Base-by-base conservation (phyloP, 495 filamentous ascomycete species). In the Trichocladium uniseriatum region DNA sequence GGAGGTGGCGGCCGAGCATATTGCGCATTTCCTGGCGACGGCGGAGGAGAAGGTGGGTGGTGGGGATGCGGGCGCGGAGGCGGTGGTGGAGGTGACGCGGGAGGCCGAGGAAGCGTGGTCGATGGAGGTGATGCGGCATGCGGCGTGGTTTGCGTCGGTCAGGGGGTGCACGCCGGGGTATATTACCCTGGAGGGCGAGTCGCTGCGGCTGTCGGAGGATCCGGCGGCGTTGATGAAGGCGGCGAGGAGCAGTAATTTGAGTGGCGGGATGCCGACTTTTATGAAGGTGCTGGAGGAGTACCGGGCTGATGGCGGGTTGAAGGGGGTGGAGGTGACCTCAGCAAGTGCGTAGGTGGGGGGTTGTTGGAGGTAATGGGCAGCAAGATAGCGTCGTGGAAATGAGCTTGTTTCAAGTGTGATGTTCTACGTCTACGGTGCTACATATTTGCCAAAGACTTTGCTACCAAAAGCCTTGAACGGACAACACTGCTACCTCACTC, bases 91-190 rank as follows among this genome's bases (percentile, higher is more conserved):
- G 54, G 65, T 73, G 0, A 69, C 62, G 15, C 29, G 15, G 9
- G 60, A 58, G 24, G 71, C 64, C 4, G 70, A 73, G 50, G 73
- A 77, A 48, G 63, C 60, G 11, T 81, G 77, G 77, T 58, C 57
- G 8, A 52, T 51, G 42, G 59, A 66, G 52, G 65, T 79, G 22
- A 20, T 74, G 53, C 44, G 49, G 38, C 60, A 61, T 8, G 73
- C 74, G 0, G 57, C 45, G 1, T 66, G 59, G 15, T 64, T 75
- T 37, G 63, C 65, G 2, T 59, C 56, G 5, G 43, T 75, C 6
- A 48, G 56, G 1, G 62, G 69, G 13, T 84, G 79, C 63, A 81
- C 78, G 7, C 79, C 80, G 1, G 64, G 75, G 13, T 82, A 82
- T 52, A 66, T 70, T 41, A 83, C 74, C 28, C 58, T 47, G 10